Evolutionary conservation across 2,329 filamentous ascomycete species (phyloP).

Genomic region (Conoideocrella luteorostrata): DNA sequence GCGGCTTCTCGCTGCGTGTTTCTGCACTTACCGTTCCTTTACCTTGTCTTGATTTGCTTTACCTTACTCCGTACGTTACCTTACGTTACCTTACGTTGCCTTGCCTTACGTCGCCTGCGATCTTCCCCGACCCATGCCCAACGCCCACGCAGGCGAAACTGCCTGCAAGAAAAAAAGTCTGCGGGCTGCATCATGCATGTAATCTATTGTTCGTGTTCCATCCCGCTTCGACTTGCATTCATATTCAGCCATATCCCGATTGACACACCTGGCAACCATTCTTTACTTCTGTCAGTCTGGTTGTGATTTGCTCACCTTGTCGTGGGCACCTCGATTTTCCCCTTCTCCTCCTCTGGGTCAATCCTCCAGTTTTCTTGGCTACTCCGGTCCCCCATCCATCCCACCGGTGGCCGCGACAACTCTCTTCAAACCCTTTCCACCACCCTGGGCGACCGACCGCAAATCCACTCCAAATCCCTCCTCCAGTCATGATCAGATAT

Average conservation of each 20-base stretch:
- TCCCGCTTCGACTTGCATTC: neutral
- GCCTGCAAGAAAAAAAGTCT: neutral
- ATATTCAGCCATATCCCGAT: neutral
- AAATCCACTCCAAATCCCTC: slow-evolving; percentile 1
- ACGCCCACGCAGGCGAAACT: too few species aligned
- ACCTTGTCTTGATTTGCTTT: too few species aligned
- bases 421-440: neutral
- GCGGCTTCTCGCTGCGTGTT: too few species aligned
- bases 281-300: neutral
- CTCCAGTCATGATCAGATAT: slow-evolving; percentile 23
- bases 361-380: neutral
- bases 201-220: neutral
- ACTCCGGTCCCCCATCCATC: neutral
- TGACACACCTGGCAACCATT: too few species aligned
- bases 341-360: neutral
- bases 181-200: neutral
- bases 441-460: neutral
- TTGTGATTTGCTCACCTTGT: neutral
- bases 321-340: neutral
- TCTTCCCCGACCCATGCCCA: too few species aligned
- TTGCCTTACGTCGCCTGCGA: too few species aligned
- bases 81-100: too few species aligned
- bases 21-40: too few species aligned
- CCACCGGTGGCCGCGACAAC: neutral
- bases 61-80: too few species aligned